Conservation (phyloP, 1,139 yeast genomes). For the Trichomonascaceae sp. region DNA sequence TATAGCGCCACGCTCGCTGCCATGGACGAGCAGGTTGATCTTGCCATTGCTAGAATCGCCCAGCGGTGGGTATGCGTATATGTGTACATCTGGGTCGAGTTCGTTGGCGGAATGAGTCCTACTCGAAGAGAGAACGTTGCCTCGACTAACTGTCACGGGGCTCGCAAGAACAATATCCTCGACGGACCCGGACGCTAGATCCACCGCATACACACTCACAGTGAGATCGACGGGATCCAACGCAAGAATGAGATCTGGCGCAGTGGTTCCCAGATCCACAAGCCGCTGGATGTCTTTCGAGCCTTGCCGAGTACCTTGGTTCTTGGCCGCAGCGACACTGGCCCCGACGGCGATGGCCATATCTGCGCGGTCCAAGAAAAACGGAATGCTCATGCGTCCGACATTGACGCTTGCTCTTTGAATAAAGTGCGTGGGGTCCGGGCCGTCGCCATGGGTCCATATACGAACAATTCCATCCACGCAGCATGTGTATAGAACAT, state of each 20-base stretch:
- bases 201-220: not conserved
- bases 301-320: not conserved
- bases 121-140: no score
- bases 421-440: slow-evolving; percentile 34
- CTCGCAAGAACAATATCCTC: no score
- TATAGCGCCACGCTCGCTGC: not conserved
- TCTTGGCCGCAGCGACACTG: slow-evolving; percentile 11
- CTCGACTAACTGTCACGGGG: no score
- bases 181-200: no score
- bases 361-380: slow-evolving; percentile 46
- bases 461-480: slow-evolving; percentile 44
- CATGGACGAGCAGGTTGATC: not conserved
- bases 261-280: not conserved
- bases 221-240: not conserved
- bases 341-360: slow-evolving; percentile 30
- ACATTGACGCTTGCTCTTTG: slow-evolving; percentile 44
- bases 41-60: no score
- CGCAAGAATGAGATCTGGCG: not conserved
- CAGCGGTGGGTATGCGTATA: no score
- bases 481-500: slow-evolving; percentile 48
- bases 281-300: not conserved
- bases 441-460: slow-evolving; percentile 55
- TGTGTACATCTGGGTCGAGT: no score
- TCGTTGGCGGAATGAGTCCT: no score
- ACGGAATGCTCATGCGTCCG: slow-evolving; percentile 26